These are phyloP conservation scores for Clitopilus passeckerianus DNA, from an alignment of 768 basidiomycete genomes.

Conservation along the genomic window DNA sequence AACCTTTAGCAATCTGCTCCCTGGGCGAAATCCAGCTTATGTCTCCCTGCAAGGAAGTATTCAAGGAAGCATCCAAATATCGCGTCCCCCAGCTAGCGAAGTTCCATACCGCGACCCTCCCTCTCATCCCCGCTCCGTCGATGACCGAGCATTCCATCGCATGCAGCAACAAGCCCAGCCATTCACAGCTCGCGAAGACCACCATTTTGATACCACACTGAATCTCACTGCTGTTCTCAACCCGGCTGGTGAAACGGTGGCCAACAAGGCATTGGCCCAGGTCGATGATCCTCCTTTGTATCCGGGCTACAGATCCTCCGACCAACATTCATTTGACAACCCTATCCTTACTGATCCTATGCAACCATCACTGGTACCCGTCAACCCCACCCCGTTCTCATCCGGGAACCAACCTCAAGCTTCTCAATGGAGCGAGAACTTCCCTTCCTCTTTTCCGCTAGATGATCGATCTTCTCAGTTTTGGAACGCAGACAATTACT, in stretches of 20 bases:
- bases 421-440: background rate
- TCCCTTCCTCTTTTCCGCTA: background rate
- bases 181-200: background rate
- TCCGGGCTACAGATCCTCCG: background rate
- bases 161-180: background rate
- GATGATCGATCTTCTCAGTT: background rate
- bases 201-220: background rate
- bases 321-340: background rate
- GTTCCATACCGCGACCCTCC: no score
- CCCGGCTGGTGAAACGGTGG: background rate
- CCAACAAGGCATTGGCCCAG: background rate
- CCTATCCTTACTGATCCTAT: background rate
- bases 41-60: background rate
- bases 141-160: background rate
- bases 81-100: background rate
- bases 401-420: background rate
- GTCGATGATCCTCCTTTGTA: background rate
- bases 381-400: background rate
- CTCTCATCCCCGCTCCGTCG: background rate
- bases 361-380: background rate
- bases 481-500: background rate
- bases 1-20: background rate
- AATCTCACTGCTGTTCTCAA: background rate
- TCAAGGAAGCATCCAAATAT: background rate
- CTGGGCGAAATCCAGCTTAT: background rate